phyloP scores from a whole-genome alignment of 257 asterid genomes.

The Haberlea rhodopensis region DNA sequence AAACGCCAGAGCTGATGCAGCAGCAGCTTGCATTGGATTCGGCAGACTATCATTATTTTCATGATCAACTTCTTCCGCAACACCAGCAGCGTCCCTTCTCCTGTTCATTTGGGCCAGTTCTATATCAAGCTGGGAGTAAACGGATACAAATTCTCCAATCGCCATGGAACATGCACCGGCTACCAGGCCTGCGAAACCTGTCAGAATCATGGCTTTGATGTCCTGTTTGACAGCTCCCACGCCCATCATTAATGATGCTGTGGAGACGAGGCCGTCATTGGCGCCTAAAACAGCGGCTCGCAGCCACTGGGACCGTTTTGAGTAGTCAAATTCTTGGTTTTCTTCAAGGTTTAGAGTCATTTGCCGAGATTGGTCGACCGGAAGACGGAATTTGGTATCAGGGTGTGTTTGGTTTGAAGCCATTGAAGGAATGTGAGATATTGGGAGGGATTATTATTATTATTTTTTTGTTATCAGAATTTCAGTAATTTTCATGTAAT shows the following conservation, averaged over 20 bases:
- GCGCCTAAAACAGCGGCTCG: slow-evolving; percentile 92
- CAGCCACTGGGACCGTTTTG: slow-evolving; percentile 78
- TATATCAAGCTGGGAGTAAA: slow-evolving; percentile 73
- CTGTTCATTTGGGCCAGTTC: slow-evolving; percentile 56
- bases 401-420: slow-evolving; percentile 43
- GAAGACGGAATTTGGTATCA: not conserved
- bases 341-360: slow-evolving; percentile 24
- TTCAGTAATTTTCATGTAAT: not conserved
- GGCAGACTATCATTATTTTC: slow-evolving; percentile 43
- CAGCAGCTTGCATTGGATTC: slow-evolving; percentile 72
- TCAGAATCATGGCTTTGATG: slow-evolving; percentile 64
- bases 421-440: slow-evolving; percentile 15
- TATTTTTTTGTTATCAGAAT: not conserved
- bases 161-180: slow-evolving; percentile 95
- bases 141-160: slow-evolving; percentile 80
- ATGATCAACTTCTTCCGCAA: slow-evolving; percentile 6
- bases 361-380: slow-evolving; percentile 31
- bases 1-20: slow-evolving; percentile 74
- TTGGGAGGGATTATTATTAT: not conserved
- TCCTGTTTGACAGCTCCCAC: slow-evolving; percentile 79
- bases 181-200: slow-evolving; percentile 78
- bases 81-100: slow-evolving; percentile 21
- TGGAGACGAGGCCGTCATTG: slow-evolving; percentile 76
- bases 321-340: slow-evolving; percentile 54
- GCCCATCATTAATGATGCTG: slow-evolving; percentile 82